Conservation (phyloP, 345 rosid species). For the Ailanthus altissimus region DNA sequence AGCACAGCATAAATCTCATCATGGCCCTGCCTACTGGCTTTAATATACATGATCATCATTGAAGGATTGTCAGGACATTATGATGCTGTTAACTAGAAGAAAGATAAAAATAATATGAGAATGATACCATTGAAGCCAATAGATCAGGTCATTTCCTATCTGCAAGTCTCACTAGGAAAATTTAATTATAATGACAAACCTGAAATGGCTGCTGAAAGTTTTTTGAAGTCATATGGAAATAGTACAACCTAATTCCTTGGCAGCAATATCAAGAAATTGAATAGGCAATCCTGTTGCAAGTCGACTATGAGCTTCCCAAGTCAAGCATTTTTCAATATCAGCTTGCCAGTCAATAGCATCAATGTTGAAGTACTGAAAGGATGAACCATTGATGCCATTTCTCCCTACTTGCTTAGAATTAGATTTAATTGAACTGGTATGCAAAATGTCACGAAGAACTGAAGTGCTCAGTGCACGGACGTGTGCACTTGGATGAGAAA, state of each 20-base stretch:
- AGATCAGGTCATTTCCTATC: slow-evolving; percentile 21
- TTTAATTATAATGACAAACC: slow-evolving; percentile 17
- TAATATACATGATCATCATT: slow-evolving; percentile 9
- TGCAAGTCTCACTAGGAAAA: slow-evolving; percentile 2
- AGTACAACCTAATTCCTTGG: slow-evolving; percentile 81
- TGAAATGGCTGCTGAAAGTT: slow-evolving; percentile 12
- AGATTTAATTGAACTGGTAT: slow-evolving; percentile 45
- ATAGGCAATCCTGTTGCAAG: slow-evolving; percentile 65
- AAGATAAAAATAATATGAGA: not conserved
- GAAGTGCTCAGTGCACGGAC: slow-evolving; percentile 90
- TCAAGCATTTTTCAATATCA: slow-evolving; percentile 73
- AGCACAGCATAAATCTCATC: slow-evolving; percentile 12
- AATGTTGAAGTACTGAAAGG: slow-evolving; percentile 49
- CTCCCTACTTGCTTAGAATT: slow-evolving; percentile 39
- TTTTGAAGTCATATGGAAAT: slow-evolving; percentile 40
- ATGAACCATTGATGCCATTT: slow-evolving; percentile 56
- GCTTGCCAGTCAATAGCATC: slow-evolving; percentile 75
- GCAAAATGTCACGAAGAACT: slow-evolving; percentile 72
- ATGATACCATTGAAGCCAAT: slow-evolving; percentile 9
- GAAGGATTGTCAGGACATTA: not conserved
- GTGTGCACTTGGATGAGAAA: slow-evolving; percentile 93
- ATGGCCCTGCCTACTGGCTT: not conserved
- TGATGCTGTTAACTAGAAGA: not conserved
- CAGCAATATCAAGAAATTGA: slow-evolving; percentile 66
- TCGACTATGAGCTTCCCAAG: slow-evolving; percentile 90